Percentiles rank a stretch among this genome's conserved stretches.
phyloP scores from a whole-genome alignment of 371 early-diverging fungal species.

The Actinomortierella ambigua region DNA sequence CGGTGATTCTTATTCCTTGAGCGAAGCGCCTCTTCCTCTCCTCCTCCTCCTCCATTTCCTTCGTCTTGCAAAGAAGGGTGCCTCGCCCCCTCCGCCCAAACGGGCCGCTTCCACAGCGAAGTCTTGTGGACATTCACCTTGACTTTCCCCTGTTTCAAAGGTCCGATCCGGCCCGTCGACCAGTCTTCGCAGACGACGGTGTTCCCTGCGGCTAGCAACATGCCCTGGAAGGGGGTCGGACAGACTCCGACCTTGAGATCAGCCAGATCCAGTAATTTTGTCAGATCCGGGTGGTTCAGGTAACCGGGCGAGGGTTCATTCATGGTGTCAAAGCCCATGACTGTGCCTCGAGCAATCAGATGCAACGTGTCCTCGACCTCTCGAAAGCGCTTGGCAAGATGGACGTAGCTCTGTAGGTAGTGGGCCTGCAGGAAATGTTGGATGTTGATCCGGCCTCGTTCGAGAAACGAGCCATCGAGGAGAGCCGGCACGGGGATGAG shows the following conservation, averaged over 20 bases:
- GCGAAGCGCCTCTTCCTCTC: too few species aligned
- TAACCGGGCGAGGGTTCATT: conserved; percentile 83
- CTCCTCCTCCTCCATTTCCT: too few species aligned
- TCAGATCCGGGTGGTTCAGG: conserved; percentile 65
- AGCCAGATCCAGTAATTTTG: conserved; percentile 59
- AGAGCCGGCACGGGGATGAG: too few species aligned
- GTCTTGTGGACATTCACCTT: conserved; percentile 61
- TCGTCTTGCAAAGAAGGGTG: too few species aligned
- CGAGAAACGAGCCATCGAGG: conserved; percentile 21
- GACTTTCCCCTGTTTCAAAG: conserved; percentile 59
- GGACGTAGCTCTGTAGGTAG: conserved; percentile 57
- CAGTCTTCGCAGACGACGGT: conserved; percentile 58
- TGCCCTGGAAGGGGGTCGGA: conserved; percentile 74
- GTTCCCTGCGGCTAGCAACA: conserved; percentile 68
- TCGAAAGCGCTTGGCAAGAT: conserved; percentile 53
- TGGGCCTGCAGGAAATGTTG: conserved; percentile 59
- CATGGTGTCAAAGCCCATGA: conserved; percentile 79
- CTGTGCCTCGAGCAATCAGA: conserved; percentile 60
- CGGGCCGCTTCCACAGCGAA: conserved; percentile 50
- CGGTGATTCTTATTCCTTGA: too few species aligned
- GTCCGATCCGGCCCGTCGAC: conserved; percentile 60
- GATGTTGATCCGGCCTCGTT: conserved; percentile 46
- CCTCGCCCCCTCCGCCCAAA: conserved; percentile 9
- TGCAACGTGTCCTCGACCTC: conserved; percentile 25
- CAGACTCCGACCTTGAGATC: conserved; percentile 70